These are phyloP conservation scores for Eimeria necatrix DNA, from an alignment of 169 alveolate genomes.

Conservation along the genomic window DNA sequence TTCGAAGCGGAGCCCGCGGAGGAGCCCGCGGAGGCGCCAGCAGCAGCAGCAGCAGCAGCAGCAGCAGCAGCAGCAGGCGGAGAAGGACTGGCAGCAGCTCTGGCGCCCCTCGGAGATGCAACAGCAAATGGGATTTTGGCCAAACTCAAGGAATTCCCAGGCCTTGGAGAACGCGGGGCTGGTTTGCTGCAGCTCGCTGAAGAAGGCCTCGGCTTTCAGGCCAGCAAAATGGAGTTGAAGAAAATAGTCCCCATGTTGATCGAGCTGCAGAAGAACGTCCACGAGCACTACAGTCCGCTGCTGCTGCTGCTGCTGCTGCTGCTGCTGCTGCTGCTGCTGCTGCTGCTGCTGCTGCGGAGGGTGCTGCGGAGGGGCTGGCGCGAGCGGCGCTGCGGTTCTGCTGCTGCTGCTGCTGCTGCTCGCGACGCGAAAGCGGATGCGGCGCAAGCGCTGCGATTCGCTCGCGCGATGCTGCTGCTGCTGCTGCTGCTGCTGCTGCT, in stretches of 20 bases:
- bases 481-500: too few relatives aligned
- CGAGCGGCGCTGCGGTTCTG: too few relatives aligned
- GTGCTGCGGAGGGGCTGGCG: too few relatives aligned
- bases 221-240: background rate
- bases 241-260: conserved; percentile 3
- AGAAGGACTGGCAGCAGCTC: background rate
- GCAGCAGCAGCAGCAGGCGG: background rate
- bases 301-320: too few relatives aligned
- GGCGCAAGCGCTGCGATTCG: too few relatives aligned
- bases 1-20: too few relatives aligned
- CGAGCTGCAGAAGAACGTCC: conserved; percentile 51
- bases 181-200: conserved; percentile 1
- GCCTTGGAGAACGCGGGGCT: background rate
- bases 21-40: background rate
- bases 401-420: too few relatives aligned
- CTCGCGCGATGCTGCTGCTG: too few relatives aligned
- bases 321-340: too few relatives aligned
- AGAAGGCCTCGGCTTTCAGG: conserved; percentile 6
- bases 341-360: too few relatives aligned
- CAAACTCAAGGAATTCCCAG: background rate
- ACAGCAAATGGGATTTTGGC: background rate
- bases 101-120: background rate
- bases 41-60: background rate
- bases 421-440: too few relatives aligned
- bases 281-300: background rate